Conservation (phyloP, 164 flowering plant genomes). For the Cinnamomum micranthum region DNA sequence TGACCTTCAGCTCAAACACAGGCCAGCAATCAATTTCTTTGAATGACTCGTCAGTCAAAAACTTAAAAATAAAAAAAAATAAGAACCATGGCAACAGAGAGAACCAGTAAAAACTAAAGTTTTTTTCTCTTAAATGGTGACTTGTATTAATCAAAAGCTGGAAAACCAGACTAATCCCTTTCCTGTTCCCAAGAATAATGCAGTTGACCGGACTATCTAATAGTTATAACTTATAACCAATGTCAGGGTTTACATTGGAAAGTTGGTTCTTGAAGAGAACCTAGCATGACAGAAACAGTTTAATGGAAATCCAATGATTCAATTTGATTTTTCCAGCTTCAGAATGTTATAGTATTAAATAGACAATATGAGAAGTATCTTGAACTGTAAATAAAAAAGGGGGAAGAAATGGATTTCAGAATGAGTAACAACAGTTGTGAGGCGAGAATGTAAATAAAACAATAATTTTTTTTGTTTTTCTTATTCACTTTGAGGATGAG, state of each 20-base stretch:
- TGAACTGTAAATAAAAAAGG: not conserved
- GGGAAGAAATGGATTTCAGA: not conserved
- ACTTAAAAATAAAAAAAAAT: not conserved
- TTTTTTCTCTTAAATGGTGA: not conserved
- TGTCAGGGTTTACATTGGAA: not conserved
- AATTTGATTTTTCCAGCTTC: not conserved
- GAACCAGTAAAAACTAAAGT: not conserved
- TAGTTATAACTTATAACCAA: not conserved
- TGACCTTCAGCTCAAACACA: conserved; percentile 46
- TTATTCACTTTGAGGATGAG: no score
- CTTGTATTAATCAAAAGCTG: not conserved
- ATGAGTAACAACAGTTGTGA: not conserved
- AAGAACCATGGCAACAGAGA: not conserved
- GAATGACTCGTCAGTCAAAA: not conserved
- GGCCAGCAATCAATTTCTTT: not conserved
- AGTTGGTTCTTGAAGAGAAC: not conserved
- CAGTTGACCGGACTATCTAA: not conserved
- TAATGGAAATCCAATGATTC: not conserved
- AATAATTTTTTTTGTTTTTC: no score
- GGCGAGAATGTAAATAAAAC: no score
- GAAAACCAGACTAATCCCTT: not conserved
- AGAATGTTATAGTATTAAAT: not conserved
- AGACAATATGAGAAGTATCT: not conserved
- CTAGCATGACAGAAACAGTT: not conserved
- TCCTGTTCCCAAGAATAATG: not conserved